Evolutionary conservation across 805 yeast genomes (phyloP).

Genomic region (Candida koratica): DNA sequence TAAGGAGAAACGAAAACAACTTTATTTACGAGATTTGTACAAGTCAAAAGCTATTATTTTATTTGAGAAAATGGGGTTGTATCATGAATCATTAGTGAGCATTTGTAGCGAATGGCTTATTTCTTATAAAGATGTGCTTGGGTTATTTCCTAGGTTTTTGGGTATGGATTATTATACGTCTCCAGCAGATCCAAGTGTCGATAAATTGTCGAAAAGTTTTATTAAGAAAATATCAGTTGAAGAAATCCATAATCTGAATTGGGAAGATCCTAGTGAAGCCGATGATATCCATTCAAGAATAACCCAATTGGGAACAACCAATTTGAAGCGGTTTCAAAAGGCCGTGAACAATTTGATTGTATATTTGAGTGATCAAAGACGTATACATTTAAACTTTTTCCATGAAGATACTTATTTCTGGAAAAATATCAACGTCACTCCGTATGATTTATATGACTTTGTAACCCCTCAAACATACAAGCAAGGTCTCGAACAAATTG

Average conservation of each 20-base stretch:
- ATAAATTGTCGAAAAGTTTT: slow-evolving; percentile 8
- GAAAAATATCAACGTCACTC: slow-evolving; percentile 44
- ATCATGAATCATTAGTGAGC: slow-evolving; percentile 37
- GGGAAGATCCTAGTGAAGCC: slow-evolving; percentile 8
- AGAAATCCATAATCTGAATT: slow-evolving; percentile 9
- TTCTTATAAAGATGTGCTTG: slow-evolving; percentile 30
- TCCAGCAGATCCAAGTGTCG: not conserved
- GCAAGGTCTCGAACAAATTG: slow-evolving; percentile 25
- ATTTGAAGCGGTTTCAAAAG: slow-evolving; percentile 26
- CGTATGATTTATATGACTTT: slow-evolving; percentile 39
- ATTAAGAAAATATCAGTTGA: slow-evolving; percentile 14
- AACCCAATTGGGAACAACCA: slow-evolving; percentile 3
- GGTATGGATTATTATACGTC: slow-evolving; percentile 19
- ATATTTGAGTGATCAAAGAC: slow-evolving; percentile 50
- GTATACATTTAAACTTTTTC: slow-evolving; percentile 43
- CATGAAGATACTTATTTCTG: slow-evolving; percentile 28
- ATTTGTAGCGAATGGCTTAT: slow-evolving; percentile 41
- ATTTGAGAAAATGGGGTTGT: slow-evolving; percentile 32
- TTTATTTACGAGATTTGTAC: slow-evolving; percentile 33
- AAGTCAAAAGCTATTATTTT: slow-evolving; percentile 29
- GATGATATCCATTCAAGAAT: slow-evolving; percentile 9
- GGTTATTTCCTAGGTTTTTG: slow-evolving; percentile 37
- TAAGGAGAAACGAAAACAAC: slow-evolving; percentile 27
- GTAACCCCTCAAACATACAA: slow-evolving; percentile 19
- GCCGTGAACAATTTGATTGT: slow-evolving; percentile 43